phyloP scores from a whole-genome alignment of 495 filamentous ascomycete genomes.

The Hypoxylon perforatum region DNA sequence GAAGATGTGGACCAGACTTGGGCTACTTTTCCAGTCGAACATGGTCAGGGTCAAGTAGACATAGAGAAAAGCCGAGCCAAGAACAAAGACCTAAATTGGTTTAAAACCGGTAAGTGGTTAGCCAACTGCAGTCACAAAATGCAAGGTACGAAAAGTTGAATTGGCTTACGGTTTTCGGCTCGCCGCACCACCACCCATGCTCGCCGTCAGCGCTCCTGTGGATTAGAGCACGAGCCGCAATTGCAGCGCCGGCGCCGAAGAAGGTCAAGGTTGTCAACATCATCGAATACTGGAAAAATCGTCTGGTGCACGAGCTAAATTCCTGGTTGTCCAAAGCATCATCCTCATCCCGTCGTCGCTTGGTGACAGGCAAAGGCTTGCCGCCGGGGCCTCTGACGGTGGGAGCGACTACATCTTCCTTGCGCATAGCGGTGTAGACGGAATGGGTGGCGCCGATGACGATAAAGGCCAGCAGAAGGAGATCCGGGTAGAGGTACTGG shows the following conservation, averaged over 20 bases:
- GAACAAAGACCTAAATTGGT: constrained; percentile 75
- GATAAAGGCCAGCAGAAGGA: constrained; percentile 57
- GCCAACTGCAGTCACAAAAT: neutral
- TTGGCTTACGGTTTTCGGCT: constrained; percentile 80
- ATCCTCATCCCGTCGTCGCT: constrained; percentile 54
- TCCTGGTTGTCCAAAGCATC: constrained; percentile 47
- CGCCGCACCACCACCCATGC: constrained; percentile 90
- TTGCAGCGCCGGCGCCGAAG: constrained; percentile 75
- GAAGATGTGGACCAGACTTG: constrained; percentile 75
- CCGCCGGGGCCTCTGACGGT: constrained; percentile 75
- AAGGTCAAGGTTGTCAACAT: constrained; percentile 75
- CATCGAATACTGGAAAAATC: constrained; percentile 80
- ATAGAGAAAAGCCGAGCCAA: constrained; percentile 71
- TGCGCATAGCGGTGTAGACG: constrained; percentile 56
- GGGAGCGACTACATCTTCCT: constrained; percentile 53
- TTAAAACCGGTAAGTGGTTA: constrained; percentile 11
- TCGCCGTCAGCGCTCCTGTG: constrained; percentile 46
- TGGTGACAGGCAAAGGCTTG: constrained; percentile 76
- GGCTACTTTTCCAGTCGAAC: constrained; percentile 79
- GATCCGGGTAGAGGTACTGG: constrained; percentile 56
- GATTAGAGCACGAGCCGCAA: constrained; percentile 78
- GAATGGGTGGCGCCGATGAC: constrained; percentile 55
- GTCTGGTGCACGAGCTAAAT: constrained; percentile 69
- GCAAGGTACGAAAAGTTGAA: neutral
- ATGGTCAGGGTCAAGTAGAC: constrained; percentile 77